Base-by-base conservation (phyloP, 2,329 filamentous ascomycete genomes). In the Fusarium udum region DNA sequence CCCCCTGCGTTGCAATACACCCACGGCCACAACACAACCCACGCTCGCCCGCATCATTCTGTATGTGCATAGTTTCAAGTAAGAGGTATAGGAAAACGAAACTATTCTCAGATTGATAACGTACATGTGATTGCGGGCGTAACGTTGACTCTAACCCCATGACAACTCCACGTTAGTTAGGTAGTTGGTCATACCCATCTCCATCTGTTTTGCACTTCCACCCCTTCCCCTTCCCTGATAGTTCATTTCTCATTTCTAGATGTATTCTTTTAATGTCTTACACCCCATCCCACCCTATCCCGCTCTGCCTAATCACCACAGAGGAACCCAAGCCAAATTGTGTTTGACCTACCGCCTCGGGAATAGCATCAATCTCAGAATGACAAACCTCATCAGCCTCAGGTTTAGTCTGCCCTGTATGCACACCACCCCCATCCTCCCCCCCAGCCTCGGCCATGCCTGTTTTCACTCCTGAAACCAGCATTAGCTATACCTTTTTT, bases 301-400 rank as follows among this genome's bases (percentile, higher is more conserved):
- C 31, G n/a, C 7, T 31, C 48, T 34, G 20, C 12, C 48, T 24
- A 24, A 51, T 34, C n/a, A 24, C 12, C 48, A 24, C n/a, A 14
- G 32, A 51, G 48, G 31, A 34, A n/a, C n/a, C 43, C 48, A 20
- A 16, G 15, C 24, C 16, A 36, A 37, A 51, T 37, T 37, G 56
- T 28, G 5, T 48, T 58, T 26, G 67, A 69, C 65, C 65, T 69
- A 69, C 67, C 67, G 58, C 65, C 58, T 64, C 46, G 7, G 67
- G 67, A 28, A 69, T 69, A 69, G 67, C 45, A 69, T 69, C 45
- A 64, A 37, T 51, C 37, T 58, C 51, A 69, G 68, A 69, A 66
- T 69, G 36, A 60, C 45, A 26, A 46, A 42, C 34, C 40, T 64
- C 67, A 37, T 39, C 45, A 53, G 58, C 67, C 52, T 67, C 62